These are phyloP conservation scores for Sugiyamaella lignohabitans DNA, from an alignment of 805 yeast genomes.

Conservation along the genomic window DNA sequence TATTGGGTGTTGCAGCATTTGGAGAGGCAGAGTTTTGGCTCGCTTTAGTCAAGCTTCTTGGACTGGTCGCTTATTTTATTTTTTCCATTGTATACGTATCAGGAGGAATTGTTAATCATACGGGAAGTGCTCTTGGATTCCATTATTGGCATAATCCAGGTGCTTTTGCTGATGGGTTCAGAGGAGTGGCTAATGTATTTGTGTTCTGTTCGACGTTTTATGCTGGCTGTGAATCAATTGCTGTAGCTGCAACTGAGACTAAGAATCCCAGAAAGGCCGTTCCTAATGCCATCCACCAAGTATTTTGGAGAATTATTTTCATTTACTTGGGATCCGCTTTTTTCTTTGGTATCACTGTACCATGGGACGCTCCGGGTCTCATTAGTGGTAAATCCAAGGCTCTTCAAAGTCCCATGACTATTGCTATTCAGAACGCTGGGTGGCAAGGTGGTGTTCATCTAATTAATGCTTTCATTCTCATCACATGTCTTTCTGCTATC, in stretches of 20 bases:
- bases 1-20: slow-evolving; percentile 65
- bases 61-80: slow-evolving; percentile 67
- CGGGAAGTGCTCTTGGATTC: slow-evolving; percentile 51
- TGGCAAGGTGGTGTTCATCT: slow-evolving; percentile 47
- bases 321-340: slow-evolving; percentile 54
- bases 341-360: slow-evolving; percentile 54
- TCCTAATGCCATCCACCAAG: slow-evolving; percentile 55
- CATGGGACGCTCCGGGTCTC: slow-evolving; percentile 46
- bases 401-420: slow-evolving; percentile 45
- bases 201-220: slow-evolving; percentile 56
- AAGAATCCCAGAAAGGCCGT: slow-evolving; percentile 54
- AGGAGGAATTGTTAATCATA: slow-evolving; percentile 76
- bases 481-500: slow-evolving; percentile 62
- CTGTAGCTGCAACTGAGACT: slow-evolving; percentile 60
- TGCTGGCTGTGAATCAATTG: slow-evolving; percentile 54
- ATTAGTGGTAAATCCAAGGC: slow-evolving; percentile 38
- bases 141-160: slow-evolving; percentile 50
- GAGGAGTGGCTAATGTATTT: slow-evolving; percentile 49
- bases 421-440: slow-evolving; percentile 46
- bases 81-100: slow-evolving; percentile 64
- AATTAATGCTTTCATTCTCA: slow-evolving; percentile 54
- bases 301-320: slow-evolving; percentile 48
- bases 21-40: slow-evolving; percentile 83
- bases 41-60: slow-evolving; percentile 66
- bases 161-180: slow-evolving; percentile 50